A percentile compares a stretch with the other conserved stretches of the same genome.
Conservation (phyloP, 106 monocot species). For the Acorus calamus region DNA sequence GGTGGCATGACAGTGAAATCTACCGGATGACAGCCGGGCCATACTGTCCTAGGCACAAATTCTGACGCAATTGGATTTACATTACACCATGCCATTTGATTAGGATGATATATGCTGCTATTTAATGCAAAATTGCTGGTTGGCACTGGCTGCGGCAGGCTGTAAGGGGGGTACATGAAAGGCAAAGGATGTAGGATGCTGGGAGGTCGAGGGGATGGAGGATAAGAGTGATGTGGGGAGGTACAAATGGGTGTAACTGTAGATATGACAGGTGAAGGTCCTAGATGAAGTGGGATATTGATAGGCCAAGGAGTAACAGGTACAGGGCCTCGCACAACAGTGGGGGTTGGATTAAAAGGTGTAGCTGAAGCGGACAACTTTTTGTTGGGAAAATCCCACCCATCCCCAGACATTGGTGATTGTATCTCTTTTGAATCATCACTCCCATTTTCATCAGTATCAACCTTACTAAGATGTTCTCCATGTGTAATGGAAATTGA, state of each 20-base stretch:
- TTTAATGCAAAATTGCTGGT: conserved; percentile 57
- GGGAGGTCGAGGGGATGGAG: conserved; percentile 46
- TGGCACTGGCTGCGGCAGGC: conserved; percentile 52
- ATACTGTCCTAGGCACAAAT: conserved; percentile 54
- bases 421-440: conserved; percentile 18
- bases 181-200: conserved; percentile 54
- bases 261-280: conserved; percentile 50
- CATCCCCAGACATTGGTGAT: conserved; percentile 25
- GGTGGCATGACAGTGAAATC: conserved; percentile 57
- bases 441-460: neutral
- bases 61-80: conserved; percentile 49
- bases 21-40: conserved; percentile 56
- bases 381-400: conserved; percentile 50
- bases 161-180: conserved; percentile 76
- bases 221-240: conserved; percentile 62
- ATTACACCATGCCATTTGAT: conserved; percentile 75
- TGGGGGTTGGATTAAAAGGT: conserved; percentile 73
- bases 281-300: conserved; percentile 47
- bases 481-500: conserved; percentile 12
- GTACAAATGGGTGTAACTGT: conserved; percentile 48
- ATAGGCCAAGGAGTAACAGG: conserved; percentile 66
- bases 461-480: conserved; percentile 18
- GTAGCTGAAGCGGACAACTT: conserved; percentile 77
- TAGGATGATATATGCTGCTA: conserved; percentile 52
- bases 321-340: conserved; percentile 38